phyloP scores from a whole-genome alignment of 2,329 filamentous ascomycete genomes.

The Penicillium griseofulvum region DNA sequence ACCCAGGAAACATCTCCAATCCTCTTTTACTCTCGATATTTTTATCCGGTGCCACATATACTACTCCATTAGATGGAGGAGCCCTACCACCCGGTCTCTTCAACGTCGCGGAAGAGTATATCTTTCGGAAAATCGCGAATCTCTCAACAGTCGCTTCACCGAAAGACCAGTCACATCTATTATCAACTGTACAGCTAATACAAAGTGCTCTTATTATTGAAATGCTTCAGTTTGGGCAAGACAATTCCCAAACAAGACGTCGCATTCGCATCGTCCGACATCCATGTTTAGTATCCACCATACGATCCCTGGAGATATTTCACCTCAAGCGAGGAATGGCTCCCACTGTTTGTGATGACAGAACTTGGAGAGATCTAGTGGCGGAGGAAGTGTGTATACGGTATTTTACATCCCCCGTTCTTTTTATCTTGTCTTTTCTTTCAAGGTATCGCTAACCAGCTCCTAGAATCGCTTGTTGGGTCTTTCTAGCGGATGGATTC shows the following conservation, averaged over 20 bases:
- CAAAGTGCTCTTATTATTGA: constrained; percentile 33
- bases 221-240: constrained; percentile 34
- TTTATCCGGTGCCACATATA: constrained; percentile 28
- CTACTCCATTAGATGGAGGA: constrained; percentile 18
- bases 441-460: not conserved
- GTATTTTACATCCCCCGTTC: not conserved
- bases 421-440: not conserved
- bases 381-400: constrained; percentile 31
- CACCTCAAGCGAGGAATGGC: constrained; percentile 21
- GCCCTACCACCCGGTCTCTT: constrained; percentile 22
- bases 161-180: constrained; percentile 6
- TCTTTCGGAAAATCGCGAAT: constrained; percentile 27
- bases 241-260: constrained; percentile 27
- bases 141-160: constrained; percentile 16
- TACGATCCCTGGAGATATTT: constrained; percentile 30
- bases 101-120: constrained; percentile 31
- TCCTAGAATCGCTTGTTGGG: constrained; percentile 29
- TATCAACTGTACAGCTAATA: constrained; percentile 24
- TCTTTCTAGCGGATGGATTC: constrained; percentile 33
- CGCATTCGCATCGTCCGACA: constrained; percentile 34
- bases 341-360: constrained; percentile 17
- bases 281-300: constrained; percentile 30
- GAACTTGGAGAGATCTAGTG: constrained; percentile 21
- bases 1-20: constrained; percentile 27
- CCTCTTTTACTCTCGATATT: constrained; percentile 29